Conservation (phyloP, 768 basidiomycete species). For the Boletus sp. region DNA sequence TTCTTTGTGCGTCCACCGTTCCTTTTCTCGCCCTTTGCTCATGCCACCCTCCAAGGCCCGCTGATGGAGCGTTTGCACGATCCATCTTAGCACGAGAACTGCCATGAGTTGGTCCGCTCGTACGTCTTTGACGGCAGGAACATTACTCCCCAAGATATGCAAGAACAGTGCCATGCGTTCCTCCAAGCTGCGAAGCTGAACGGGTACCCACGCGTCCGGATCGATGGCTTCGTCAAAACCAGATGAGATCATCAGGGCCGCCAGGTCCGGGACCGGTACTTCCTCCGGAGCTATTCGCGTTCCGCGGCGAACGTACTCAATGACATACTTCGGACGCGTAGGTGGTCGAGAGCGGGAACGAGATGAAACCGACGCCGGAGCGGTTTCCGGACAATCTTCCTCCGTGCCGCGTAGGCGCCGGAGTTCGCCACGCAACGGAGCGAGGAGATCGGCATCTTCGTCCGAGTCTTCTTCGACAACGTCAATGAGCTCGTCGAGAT, state of each 20-base stretch:
- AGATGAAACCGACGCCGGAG: conserved; percentile 36
- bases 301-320: conserved; percentile 70
- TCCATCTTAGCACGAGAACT: conserved; percentile 64
- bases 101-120: conserved; percentile 45
- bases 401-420: conserved; percentile 52
- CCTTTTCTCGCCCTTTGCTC: conserved; percentile 59
- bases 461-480: conserved; percentile 62
- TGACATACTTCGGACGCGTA: conserved; percentile 29
- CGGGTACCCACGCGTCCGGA: conserved; percentile 35
- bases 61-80: conserved; percentile 47
- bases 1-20: conserved; percentile 68
- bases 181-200: conserved; percentile 49
- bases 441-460: conserved; percentile 52
- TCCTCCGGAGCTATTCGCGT: conserved; percentile 59
- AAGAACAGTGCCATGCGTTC: conserved; percentile 58
- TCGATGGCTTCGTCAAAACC: conserved; percentile 25
- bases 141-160: conserved; percentile 54
- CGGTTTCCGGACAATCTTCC: conserved; percentile 24
- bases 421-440: conserved; percentile 67
- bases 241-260: conserved; percentile 44
- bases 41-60: conserved; percentile 49
- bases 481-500: conserved; percentile 64
- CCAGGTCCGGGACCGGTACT: conserved; percentile 50
- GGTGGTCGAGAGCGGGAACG: conserved; percentile 23
- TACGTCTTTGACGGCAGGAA: conserved; percentile 45